phyloP scores from a whole-genome alignment of 2,329 filamentous ascomycete genomes.

The Colletotrichum sp. region DNA sequence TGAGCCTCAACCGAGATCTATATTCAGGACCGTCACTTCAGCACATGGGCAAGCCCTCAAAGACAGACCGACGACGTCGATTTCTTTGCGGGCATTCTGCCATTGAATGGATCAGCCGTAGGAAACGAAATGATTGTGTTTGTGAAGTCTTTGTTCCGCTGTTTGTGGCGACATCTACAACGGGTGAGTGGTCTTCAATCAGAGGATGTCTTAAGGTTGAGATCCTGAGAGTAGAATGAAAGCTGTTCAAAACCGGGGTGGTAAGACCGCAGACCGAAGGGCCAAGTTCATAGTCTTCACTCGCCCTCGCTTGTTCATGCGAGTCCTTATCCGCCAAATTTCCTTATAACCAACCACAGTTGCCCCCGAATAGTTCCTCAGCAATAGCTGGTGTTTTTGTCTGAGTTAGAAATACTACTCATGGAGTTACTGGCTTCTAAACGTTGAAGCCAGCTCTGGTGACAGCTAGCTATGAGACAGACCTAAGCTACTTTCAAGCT shows the following conservation, averaged over 20 bases:
- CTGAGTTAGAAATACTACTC: background rate
- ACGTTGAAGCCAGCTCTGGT: fast-evolving
- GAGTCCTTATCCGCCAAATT: background rate
- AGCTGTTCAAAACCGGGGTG: background rate
- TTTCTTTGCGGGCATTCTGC: background rate
- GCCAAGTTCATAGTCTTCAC: background rate
- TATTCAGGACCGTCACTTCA: background rate
- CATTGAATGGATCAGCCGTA: background rate
- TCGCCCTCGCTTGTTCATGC: background rate
- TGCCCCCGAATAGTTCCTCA: background rate
- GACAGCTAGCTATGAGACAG: background rate
- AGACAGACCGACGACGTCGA: background rate
- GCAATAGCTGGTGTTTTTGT: background rate
- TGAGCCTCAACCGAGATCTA: background rate
- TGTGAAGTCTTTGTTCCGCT: background rate
- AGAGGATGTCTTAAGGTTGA: background rate
- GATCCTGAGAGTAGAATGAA: background rate
- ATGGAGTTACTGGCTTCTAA: background rate
- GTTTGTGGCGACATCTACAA: background rate
- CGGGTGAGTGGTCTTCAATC: background rate
- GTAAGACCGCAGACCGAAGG: background rate
- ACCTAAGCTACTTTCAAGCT: background rate
- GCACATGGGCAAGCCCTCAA: background rate
- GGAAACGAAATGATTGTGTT: background rate
- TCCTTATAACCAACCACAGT: background rate